phyloP scores from a whole-genome alignment of 768 basidiomycete genomes.

The Serendipita vermifera region DNA sequence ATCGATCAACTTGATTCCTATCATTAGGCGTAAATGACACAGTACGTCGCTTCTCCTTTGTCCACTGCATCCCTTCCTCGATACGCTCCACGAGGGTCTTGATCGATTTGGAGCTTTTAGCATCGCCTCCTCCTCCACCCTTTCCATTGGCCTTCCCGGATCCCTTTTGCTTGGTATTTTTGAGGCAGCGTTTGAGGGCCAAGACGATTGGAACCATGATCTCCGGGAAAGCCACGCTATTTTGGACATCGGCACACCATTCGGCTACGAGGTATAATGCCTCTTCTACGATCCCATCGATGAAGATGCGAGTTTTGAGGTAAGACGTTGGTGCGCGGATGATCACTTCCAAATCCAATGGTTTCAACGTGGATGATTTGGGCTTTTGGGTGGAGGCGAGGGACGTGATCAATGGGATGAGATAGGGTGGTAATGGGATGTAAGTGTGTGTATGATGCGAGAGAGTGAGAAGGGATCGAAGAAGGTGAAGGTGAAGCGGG shows the following conservation, averaged over 20 bases:
- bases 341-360: slow-evolving; percentile 75
- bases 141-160: slow-evolving; percentile 38
- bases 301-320: slow-evolving; percentile 72
- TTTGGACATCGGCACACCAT: slow-evolving; percentile 68
- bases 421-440: slow-evolving; percentile 74
- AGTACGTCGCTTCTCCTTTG: slow-evolving; percentile 52
- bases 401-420: slow-evolving; percentile 75
- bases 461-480: slow-evolving; percentile 78
- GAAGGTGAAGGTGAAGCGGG: slow-evolving; percentile 87
- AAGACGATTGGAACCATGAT: slow-evolving; percentile 67
- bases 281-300: slow-evolving; percentile 76
- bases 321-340: slow-evolving; percentile 85
- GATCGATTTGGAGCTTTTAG: slow-evolving; percentile 26
- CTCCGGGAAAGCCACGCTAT: slow-evolving; percentile 89
- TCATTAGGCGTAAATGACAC: slow-evolving; percentile 68
- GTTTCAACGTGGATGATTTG: slow-evolving; percentile 74
- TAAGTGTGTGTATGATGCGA: slow-evolving; percentile 73
- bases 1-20: slow-evolving; percentile 52
- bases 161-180: slow-evolving; percentile 33
- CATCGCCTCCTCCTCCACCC: slow-evolving; percentile 8
- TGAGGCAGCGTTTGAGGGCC: slow-evolving; percentile 58
- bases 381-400: slow-evolving; percentile 55
- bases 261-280: slow-evolving; percentile 63
- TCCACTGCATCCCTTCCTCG: slow-evolving; percentile 72
- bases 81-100: slow-evolving; percentile 77